Conservation (phyloP, 2,329 filamentous ascomycete genomes). For the Sporothrix protearum region DNA sequence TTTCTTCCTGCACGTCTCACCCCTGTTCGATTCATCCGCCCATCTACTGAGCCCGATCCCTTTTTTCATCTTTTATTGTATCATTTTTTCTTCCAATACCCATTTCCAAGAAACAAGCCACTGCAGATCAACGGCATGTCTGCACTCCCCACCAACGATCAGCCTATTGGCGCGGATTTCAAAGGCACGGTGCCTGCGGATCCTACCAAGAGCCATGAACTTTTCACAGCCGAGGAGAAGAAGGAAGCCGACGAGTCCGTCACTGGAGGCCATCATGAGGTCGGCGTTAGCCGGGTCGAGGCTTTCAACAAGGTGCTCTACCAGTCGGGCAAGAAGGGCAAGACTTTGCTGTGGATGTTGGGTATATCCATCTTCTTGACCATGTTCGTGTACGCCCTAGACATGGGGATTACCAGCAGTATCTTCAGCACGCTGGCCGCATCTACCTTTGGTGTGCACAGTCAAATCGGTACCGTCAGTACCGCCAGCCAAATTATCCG, state of each 20-base stretch:
- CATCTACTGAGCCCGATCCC: no score
- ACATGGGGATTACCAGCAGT: constrained; percentile 37
- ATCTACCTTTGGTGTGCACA: constrained; percentile 37
- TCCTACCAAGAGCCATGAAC: not conserved
- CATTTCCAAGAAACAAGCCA: not conserved
- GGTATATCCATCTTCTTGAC: constrained; percentile 38
- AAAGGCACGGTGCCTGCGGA: constrained; percentile 18
- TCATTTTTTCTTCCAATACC: not conserved
- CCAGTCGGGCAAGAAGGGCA: constrained; percentile 35
- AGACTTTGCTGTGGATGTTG: constrained; percentile 39
- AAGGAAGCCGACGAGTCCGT: constrained; percentile 21
- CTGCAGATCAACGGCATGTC: not conserved
- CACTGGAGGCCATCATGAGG: constrained; percentile 31
- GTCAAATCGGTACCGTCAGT: constrained; percentile 35
- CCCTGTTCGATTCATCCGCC: no score
- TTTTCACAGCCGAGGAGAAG: not conserved
- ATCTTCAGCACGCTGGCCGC: constrained; percentile 38
- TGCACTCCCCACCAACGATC: not conserved
- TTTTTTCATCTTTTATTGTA: no score
- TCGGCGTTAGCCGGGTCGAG: constrained; percentile 38
- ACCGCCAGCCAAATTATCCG: constrained; percentile 39
- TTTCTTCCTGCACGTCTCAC: not conserved
- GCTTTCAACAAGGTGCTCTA: constrained; percentile 42
- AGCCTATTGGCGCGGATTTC: constrained; percentile 21
- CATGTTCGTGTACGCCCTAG: constrained; percentile 39